Evolutionary conservation across 345 rosid genomes (phyloP).

Genomic region (Mallotus nudiflorus): DNA sequence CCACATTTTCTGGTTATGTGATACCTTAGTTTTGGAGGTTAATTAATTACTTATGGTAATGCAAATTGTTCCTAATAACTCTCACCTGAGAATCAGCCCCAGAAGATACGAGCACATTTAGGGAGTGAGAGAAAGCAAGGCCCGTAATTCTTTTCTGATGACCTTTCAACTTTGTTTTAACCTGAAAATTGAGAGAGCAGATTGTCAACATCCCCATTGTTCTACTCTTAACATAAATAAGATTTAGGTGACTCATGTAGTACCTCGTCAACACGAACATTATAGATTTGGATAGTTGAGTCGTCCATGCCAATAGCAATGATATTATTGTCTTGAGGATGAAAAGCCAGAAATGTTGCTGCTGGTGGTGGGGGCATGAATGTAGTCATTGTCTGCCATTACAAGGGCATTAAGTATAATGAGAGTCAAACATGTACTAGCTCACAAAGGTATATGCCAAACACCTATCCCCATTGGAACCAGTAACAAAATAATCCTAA

Average conservation of each 20-base stretch:
- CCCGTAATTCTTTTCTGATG: conserved; percentile 88
- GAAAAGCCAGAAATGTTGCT: conserved; percentile 76
- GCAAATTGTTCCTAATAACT: conserved; percentile 6
- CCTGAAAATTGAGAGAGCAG: conserved; percentile 37
- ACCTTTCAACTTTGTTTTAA: conserved; percentile 67
- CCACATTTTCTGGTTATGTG: neutral
- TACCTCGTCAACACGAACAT: conserved; percentile 70
- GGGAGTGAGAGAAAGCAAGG: conserved; percentile 72
- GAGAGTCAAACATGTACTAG: neutral
- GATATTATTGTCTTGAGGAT: conserved; percentile 68
- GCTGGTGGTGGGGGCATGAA: conserved; percentile 87
- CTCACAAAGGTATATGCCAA: neutral
- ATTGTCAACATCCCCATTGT: neutral
- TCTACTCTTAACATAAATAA: conserved; percentile 14
- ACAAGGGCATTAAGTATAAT: neutral
- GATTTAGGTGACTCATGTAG: conserved; percentile 7
- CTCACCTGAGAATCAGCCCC: conserved; percentile 87
- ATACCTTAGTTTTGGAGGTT: neutral
- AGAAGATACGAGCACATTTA: conserved; percentile 79
- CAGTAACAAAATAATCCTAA: neutral
- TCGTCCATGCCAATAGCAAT: conserved; percentile 93
- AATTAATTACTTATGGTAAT: neutral
- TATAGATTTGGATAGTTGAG: conserved; percentile 67
- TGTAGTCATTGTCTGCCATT: conserved; percentile 67
- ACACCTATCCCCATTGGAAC: neutral